Percentiles rank a stretch among this genome's conserved stretches.
Conservation (phyloP, 768 basidiomycete genomes). For the Phaeolepiota aurea region DNA sequence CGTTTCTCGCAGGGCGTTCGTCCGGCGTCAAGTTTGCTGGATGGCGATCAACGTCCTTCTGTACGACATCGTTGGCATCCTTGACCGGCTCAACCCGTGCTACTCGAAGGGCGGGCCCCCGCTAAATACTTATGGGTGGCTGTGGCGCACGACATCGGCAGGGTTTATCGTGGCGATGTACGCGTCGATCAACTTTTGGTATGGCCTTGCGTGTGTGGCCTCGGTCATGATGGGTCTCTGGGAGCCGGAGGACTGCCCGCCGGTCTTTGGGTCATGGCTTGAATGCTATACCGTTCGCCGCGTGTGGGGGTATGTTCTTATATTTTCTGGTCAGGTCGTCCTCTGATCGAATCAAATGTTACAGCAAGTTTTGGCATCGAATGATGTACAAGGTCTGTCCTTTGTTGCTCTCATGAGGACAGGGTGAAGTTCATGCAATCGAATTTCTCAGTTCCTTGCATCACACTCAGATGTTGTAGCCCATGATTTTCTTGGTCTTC, state of each 20-base stretch:
- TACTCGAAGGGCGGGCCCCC: constrained; percentile 6
- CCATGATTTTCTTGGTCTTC: too few species aligned
- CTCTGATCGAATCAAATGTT: not conserved
- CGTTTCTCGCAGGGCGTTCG: constrained; percentile 11
- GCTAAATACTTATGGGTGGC: constrained; percentile 3
- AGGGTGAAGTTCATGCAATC: too few species aligned
- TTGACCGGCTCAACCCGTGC: constrained; percentile 12
- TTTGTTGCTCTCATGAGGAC: too few species aligned
- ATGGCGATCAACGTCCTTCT: constrained; percentile 9
- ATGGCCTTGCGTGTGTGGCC: constrained; percentile 12
- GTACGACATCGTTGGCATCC: constrained; percentile 13
- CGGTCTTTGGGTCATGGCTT: constrained; percentile 19
- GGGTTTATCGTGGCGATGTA: constrained; percentile 7
- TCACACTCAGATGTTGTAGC: too few species aligned
- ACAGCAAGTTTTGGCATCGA: not conserved
- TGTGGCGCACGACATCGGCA: constrained; percentile 8
- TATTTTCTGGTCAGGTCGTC: not conserved
- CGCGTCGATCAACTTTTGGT: not conserved
- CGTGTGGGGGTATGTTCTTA: constrained; percentile 34
- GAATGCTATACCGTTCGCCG: constrained; percentile 29
- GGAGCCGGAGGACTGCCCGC: constrained; percentile 30
- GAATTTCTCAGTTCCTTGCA: too few species aligned
- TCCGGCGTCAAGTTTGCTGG: constrained; percentile 10
- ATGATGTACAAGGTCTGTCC: not conserved
- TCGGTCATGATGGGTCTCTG: constrained; percentile 15